Evolutionary conservation across 2,329 filamentous ascomycete species (phyloP).

Genomic region (Xylaria sp.): DNA sequence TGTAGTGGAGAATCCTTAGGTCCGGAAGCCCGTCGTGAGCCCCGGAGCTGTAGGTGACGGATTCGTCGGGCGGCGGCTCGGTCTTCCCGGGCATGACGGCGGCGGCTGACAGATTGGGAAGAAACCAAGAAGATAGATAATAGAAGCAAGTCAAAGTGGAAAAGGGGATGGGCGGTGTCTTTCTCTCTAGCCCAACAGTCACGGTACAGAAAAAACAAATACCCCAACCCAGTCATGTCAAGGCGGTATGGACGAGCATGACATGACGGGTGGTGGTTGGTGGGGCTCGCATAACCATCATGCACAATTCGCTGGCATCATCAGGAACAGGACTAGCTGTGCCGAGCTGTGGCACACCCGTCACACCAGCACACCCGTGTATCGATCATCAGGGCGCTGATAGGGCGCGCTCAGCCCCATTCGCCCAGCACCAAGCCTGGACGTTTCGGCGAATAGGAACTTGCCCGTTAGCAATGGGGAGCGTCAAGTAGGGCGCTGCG

Average conservation of each 20-base stretch:
- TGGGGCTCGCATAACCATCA: constrained; percentile 10
- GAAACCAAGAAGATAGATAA: background rate
- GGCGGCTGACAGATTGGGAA: background rate
- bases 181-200: background rate
- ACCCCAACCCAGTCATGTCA: too few relatives aligned
- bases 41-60: constrained; percentile 37
- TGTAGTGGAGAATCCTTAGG: constrained; percentile 84
- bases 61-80: constrained; percentile 36
- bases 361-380: too few relatives aligned
- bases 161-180: background rate
- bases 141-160: background rate
- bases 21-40: constrained; percentile 57
- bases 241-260: constrained; percentile 20
- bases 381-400: too few relatives aligned
- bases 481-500: too few relatives aligned
- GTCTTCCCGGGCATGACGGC: constrained; percentile 34
- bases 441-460: constrained; percentile 12
- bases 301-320: constrained; percentile 16
- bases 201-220: background rate
- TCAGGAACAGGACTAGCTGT: constrained; percentile 6
- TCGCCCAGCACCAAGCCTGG: constrained; percentile 1
- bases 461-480: constrained; percentile 10
- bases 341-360: too few relatives aligned
- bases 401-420: constrained; percentile 11
- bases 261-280: constrained; percentile 10